These are phyloP conservation scores for Artemisia annua DNA, from an alignment of 129 eudicot genomes.

Conservation along the genomic window DNA sequence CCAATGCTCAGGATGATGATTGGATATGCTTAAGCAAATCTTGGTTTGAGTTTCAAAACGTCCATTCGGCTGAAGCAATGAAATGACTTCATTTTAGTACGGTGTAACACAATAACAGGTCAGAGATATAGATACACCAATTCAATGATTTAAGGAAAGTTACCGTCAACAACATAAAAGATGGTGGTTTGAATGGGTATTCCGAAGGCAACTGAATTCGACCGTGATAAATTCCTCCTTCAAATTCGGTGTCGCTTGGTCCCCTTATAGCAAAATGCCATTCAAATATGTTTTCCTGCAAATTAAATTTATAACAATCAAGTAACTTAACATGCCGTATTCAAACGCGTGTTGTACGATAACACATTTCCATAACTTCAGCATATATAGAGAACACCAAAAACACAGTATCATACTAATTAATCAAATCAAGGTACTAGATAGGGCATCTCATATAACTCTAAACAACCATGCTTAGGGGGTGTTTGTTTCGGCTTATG, in stretches of 20 bases:
- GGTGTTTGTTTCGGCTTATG: too few species aligned
- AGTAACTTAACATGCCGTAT: neutral
- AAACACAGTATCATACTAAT: too few species aligned
- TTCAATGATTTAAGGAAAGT: constrained; percentile 15
- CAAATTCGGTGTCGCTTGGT: constrained; percentile 85
- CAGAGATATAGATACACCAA: neutral
- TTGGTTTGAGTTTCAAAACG: constrained; percentile 99
- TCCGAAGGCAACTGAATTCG: constrained; percentile 93
- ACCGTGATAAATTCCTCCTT: constrained; percentile 98
- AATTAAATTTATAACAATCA: neutral
- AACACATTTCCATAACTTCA: neutral
- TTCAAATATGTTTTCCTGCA: constrained; percentile 94
- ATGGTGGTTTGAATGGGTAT: constrained; percentile 96
- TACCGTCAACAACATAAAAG: constrained; percentile 94
- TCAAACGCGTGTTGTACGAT: neutral
- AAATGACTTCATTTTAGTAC: constrained; percentile 1
- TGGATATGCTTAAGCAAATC: constrained; percentile 97
- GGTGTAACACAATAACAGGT: neutral
- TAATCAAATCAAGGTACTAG: too few species aligned
- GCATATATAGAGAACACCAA: neutral
- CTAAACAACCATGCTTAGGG: too few species aligned
- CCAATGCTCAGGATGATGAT: constrained; percentile 99
- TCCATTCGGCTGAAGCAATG: constrained; percentile 75
- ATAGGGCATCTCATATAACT: too few species aligned
- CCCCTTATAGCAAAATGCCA: constrained; percentile 99